Conservation (phyloP, 2,329 filamentous ascomycete species). For the Trichophyton simii region DNA sequence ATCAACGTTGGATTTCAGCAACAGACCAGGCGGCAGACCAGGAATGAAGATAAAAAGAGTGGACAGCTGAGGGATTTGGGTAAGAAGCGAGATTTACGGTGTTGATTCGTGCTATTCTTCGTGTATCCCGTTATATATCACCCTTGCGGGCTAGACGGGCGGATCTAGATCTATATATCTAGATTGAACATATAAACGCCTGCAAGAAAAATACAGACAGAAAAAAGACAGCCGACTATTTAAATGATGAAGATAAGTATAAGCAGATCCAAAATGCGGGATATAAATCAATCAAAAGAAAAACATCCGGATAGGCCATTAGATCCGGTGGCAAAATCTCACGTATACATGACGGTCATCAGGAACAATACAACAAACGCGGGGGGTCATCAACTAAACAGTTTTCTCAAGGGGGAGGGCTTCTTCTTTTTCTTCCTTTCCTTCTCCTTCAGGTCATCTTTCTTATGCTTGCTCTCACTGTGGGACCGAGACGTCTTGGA, state of each 20-base stretch:
- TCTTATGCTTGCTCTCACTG: conserved; percentile 4
- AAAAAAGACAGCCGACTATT: background rate
- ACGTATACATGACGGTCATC: background rate
- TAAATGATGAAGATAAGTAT: background rate
- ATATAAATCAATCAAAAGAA: background rate
- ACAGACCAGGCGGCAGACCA: background rate
- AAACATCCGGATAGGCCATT: background rate
- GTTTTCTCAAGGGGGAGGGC: conserved; percentile 7
- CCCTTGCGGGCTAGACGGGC: background rate
- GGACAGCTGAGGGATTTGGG: background rate
- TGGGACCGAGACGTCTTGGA: conserved; percentile 5
- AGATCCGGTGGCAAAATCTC: background rate
- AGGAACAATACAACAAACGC: background rate
- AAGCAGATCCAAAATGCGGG: background rate
- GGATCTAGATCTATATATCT: conserved; percentile 2
- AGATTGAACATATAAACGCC: background rate
- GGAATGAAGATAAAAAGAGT: too few relatives aligned
- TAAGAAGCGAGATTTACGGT: background rate
- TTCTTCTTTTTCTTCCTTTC: conserved; percentile 11
- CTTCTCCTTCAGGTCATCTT: conserved; percentile 10
- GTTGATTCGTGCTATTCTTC: background rate
- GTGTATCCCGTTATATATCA: background rate
- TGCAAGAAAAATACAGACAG: background rate
- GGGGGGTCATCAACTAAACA: background rate
- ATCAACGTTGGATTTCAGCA: background rate